Evolutionary conservation across 306 rosid genomes (phyloP).

Genomic region (Cajanus cajan): DNA sequence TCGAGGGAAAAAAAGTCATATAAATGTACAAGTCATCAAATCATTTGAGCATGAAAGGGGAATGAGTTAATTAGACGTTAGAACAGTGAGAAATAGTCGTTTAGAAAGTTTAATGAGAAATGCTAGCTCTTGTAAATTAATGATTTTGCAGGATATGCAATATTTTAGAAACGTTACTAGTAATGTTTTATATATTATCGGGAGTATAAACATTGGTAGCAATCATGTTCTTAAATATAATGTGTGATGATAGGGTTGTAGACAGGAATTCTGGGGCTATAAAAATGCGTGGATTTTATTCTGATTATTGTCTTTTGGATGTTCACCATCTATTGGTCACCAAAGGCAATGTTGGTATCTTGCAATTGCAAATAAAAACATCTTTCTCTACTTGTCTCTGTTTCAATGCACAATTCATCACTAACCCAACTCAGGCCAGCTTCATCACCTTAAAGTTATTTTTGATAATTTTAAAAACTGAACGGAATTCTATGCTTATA

Average conservation of each 20-base stretch:
- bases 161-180: background rate
- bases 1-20: background rate
- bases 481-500: slow-evolving; percentile 4
- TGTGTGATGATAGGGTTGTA: slow-evolving; percentile 20
- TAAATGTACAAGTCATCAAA: background rate
- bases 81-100: background rate
- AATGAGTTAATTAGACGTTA: slow-evolving; percentile 20
- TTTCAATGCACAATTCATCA: slow-evolving; percentile 23
- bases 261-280: slow-evolving; percentile 14
- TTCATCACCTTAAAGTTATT: background rate
- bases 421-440: slow-evolving; percentile 9
- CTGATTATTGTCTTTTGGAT: slow-evolving; percentile 22
- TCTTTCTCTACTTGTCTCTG: slow-evolving; percentile 18
- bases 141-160: background rate
- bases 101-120: background rate
- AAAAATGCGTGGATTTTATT: slow-evolving; percentile 31
- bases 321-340: slow-evolving; percentile 29
- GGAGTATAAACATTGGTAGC: background rate
- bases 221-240: background rate
- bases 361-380: slow-evolving; percentile 6
- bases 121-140: background rate
- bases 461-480: background rate
- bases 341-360: slow-evolving; percentile 16
- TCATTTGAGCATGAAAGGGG: no score
- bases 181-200: background rate